Percentiles rank a stretch among this genome's conserved stretches.
phyloP scores from a whole-genome alignment of 1,284 basidiomycete species.

The Singerocomus inundabilis region DNA sequence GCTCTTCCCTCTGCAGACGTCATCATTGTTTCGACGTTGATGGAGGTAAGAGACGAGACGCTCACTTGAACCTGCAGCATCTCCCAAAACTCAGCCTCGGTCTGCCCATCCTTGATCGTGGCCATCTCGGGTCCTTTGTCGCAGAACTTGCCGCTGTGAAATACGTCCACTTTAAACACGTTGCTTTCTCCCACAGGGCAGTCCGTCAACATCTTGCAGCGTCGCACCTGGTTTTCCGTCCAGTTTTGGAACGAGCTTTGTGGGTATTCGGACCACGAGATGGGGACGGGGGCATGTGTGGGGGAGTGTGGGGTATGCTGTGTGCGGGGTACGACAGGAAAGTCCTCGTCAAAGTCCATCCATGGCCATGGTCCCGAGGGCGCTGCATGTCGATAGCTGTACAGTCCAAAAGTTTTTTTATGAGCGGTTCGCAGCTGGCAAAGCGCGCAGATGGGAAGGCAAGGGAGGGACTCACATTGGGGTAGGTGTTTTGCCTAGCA shows the following conservation, averaged over 20 bases:
- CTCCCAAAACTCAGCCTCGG: constrained; percentile 38
- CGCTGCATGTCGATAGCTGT: constrained; percentile 33
- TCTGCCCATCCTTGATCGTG: constrained; percentile 22
- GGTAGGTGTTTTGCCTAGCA: constrained; percentile 21
- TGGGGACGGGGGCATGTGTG: too few relatives aligned
- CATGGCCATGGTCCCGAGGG: constrained; percentile 35
- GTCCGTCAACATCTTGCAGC: constrained; percentile 38
- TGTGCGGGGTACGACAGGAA: constrained; percentile 20
- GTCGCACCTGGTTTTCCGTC: constrained; percentile 46
- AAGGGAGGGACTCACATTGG: constrained; percentile 26
- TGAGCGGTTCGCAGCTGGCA: not conserved
- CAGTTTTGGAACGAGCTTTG: constrained; percentile 53
- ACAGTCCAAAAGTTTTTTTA: not conserved
- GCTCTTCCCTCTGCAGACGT: constrained; percentile 33
- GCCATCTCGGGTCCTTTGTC: not conserved
- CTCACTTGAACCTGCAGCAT: constrained; percentile 24
- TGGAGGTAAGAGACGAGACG: not conserved
- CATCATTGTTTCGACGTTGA: not conserved
- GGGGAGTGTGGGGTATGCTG: too few relatives aligned
- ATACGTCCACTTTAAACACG: constrained; percentile 44
- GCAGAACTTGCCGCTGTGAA: constrained; percentile 37
- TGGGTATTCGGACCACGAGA: constrained; percentile 53
- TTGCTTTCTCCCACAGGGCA: constrained; percentile 29
- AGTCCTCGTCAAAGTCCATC: constrained; percentile 37
- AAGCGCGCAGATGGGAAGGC: not conserved